phyloP scores from a whole-genome alignment of 2,329 filamentous ascomycete genomes.

The Rhinocladiella mackenziei region DNA sequence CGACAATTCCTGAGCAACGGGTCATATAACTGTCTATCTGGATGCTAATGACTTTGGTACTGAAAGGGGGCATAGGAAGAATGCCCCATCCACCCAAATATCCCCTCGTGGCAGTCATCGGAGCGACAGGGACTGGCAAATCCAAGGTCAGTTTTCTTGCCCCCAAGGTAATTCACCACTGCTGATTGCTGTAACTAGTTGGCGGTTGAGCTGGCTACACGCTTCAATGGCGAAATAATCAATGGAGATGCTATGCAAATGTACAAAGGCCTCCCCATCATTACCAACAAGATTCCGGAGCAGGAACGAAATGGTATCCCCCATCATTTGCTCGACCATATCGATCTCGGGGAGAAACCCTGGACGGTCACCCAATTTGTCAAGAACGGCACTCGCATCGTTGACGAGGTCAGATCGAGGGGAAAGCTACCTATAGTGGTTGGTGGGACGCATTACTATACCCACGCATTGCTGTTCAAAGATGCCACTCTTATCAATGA shows the following conservation, averaged over 20 bases:
- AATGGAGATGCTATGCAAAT: conserved; percentile 99
- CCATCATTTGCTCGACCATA: conserved; percentile 81
- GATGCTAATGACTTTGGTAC: conserved; percentile 11
- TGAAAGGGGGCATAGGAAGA: conserved; percentile 15
- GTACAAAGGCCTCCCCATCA: conserved; percentile 84
- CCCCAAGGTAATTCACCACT: not conserved
- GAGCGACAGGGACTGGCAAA: conserved; percentile 89
- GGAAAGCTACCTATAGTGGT: conserved; percentile 85
- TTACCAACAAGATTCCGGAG: conserved; percentile 84
- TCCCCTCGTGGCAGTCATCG: conserved; percentile 76
- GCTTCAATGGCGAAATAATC: conserved; percentile 87
- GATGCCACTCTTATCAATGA: conserved; percentile 56
- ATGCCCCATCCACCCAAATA: conserved; percentile 31
- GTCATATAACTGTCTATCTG: too few relatives aligned
- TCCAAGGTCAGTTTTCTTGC: conserved; percentile 62
- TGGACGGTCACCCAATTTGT: conserved; percentile 82
- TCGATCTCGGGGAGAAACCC: conserved; percentile 69
- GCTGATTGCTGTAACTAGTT: conserved; percentile 55
- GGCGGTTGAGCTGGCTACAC: conserved; percentile 78
- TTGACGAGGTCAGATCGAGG: conserved; percentile 71
- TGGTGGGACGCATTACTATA: conserved; percentile 93
- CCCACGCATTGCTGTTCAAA: conserved; percentile 79
- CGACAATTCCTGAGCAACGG: too few relatives aligned
- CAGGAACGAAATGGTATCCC: conserved; percentile 74
- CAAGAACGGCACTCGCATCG: conserved; percentile 61